These are phyloP conservation scores for Wickerhamomyces mucosus DNA, from an alignment of 805 yeast genomes.

Conservation along the genomic window DNA sequence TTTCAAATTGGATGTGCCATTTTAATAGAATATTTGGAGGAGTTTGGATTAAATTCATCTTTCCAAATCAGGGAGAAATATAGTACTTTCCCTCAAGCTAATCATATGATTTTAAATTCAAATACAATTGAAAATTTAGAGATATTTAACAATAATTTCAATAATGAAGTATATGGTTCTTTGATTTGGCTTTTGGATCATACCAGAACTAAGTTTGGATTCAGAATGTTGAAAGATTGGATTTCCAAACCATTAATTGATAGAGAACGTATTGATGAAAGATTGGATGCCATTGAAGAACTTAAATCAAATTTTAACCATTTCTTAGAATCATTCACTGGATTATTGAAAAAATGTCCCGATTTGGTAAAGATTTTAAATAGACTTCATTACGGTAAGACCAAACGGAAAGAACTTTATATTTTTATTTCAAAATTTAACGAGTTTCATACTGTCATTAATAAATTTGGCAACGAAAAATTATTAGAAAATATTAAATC, in stretches of 20 bases:
- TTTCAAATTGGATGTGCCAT: conserved; percentile 32
- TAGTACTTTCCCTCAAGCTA: conserved; percentile 36
- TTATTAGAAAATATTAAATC: conserved; percentile 19
- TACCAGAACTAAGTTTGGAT: conserved; percentile 72
- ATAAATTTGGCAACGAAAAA: conserved; percentile 20
- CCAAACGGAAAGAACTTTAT: conserved; percentile 52
- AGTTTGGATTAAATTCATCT: conserved; percentile 51
- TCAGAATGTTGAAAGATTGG: conserved; percentile 62
- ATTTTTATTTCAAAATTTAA: conserved; percentile 35
- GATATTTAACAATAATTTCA: conserved; percentile 58
- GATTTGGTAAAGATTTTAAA: conserved; percentile 54
- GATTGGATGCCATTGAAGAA: conserved; percentile 54
- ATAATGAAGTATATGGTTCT: conserved; percentile 51
- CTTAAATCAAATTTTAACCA: conserved; percentile 30
- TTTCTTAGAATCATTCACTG: conserved; percentile 27
- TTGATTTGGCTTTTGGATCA: conserved; percentile 74
- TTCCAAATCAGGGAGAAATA: conserved; percentile 45
- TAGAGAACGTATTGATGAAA: conserved; percentile 40
- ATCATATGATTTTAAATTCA: conserved; percentile 48
- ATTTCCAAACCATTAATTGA: conserved; percentile 59
- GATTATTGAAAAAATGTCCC: conserved; percentile 27
- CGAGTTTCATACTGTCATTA: conserved; percentile 22
- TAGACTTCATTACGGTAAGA: conserved; percentile 49
- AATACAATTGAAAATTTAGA: conserved; percentile 67
- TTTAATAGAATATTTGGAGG: conserved; percentile 45